These are phyloP conservation scores for Aphanomyces cochlioides DNA, from an alignment of 352 stramenopile species.

Conservation along the genomic window DNA sequence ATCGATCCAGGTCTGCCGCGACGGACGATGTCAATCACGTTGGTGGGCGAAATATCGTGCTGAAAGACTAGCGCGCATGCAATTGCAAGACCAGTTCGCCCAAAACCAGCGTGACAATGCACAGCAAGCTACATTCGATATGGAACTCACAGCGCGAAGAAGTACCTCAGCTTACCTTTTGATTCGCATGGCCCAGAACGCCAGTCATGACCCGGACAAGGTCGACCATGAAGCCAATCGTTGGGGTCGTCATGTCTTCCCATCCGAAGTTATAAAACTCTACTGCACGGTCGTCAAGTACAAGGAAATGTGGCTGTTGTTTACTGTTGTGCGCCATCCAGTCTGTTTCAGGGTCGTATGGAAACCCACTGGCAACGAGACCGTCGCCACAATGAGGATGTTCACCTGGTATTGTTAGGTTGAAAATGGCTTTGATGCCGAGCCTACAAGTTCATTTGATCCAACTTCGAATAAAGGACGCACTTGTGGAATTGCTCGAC, in stretches of 20 bases:
- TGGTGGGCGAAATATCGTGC: conserved; percentile 63
- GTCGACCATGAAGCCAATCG: conserved; percentile 80
- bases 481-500: conserved; percentile 77
- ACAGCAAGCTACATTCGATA: conserved; percentile 56
- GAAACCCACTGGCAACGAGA: conserved; percentile 68
- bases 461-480: conserved; percentile 7
- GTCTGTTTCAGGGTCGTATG: conserved; percentile 84
- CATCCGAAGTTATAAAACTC: conserved; percentile 89
- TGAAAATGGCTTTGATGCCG: conserved; percentile 83
- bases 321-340: conserved; percentile 84
- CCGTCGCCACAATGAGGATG: conserved; percentile 88
- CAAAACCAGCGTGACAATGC: conserved; percentile 88
- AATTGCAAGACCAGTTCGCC: conserved; percentile 80
- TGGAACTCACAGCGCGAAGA: background rate
- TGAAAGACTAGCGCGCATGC: conserved; percentile 82
- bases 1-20: conserved; percentile 69
- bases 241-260: conserved; percentile 90
- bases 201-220: conserved; percentile 84
- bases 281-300: conserved; percentile 40
- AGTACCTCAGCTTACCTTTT: conserved; percentile 42
- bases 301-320: conserved; percentile 19
- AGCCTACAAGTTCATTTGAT: conserved; percentile 37
- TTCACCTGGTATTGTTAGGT: conserved; percentile 88
- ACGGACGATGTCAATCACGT: conserved; percentile 62
- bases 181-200: conserved; percentile 58